Percentiles rank a stretch among this genome's conserved stretches.
phyloP scores from a whole-genome alignment of 208 protist species.

The Vickermania spadyakhi region DNA sequence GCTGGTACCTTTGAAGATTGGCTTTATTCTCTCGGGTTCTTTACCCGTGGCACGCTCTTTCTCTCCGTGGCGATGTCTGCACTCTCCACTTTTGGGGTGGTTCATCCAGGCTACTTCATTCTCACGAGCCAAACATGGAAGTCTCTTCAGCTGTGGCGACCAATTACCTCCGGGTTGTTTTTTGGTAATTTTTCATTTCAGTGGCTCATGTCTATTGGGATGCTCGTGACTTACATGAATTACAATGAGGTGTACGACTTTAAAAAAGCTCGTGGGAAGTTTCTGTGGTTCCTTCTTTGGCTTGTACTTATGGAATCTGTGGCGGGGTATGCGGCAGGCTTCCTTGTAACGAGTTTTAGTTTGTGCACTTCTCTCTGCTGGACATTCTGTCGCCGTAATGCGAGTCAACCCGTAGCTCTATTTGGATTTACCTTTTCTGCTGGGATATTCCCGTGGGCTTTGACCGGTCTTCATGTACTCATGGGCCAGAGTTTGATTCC shows the following conservation, averaged over 20 bases:
- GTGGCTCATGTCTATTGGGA: slow-evolving; percentile 71
- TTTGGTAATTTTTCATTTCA: slow-evolving; percentile 71
- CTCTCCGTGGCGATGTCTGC: slow-evolving; percentile 33
- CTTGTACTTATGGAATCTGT: slow-evolving; percentile 20
- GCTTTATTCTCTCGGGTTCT: slow-evolving; percentile 38
- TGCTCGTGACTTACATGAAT: slow-evolving; percentile 69
- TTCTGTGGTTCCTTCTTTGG: slow-evolving; percentile 68
- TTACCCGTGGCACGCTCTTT: slow-evolving; percentile 42
- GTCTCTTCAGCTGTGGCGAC: slow-evolving; percentile 46
- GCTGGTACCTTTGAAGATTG: slow-evolving; percentile 65
- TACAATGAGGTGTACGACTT: slow-evolving; percentile 74
- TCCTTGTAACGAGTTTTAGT: slow-evolving; percentile 47
- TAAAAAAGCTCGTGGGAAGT: slow-evolving; percentile 60
- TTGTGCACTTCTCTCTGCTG: slow-evolving; percentile 75
- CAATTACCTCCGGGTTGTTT: slow-evolving; percentile 59
- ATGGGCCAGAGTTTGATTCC: slow-evolving; percentile 40
- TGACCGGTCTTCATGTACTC: slow-evolving; percentile 67
- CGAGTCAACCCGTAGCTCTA: slow-evolving; percentile 36
- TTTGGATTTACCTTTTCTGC: slow-evolving; percentile 77
- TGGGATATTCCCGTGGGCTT: slow-evolving; percentile 71
- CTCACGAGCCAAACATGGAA: slow-evolving; percentile 24
- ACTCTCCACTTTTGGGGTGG: slow-evolving; percentile 23
- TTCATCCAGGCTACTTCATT: slow-evolving; percentile 20
- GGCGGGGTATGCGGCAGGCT: slow-evolving; percentile 21
- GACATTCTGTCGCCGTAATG: slow-evolving; percentile 86